Evolutionary conservation across 2,329 filamentous ascomycete genomes (phyloP).

Genomic region (Fusarium mangiferae): DNA sequence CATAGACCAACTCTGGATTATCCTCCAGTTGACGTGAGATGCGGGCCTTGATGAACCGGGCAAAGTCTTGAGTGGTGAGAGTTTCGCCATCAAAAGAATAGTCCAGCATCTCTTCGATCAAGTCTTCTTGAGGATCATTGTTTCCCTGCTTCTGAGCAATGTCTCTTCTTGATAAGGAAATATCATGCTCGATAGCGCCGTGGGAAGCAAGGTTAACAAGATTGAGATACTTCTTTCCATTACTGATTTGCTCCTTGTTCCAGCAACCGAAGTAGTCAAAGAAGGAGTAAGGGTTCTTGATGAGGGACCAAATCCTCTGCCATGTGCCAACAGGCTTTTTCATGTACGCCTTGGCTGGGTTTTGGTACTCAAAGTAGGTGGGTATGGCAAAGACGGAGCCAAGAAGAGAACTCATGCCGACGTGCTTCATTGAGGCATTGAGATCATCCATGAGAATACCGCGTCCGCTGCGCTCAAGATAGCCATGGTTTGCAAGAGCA

Average conservation of each 20-base stretch:
- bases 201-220: conserved; percentile 6
- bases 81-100: not conserved
- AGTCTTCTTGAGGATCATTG: conserved; percentile 6
- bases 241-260: not conserved
- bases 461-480: conserved; percentile 8
- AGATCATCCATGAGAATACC: conserved; percentile 5
- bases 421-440: conserved; percentile 10
- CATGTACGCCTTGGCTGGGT: not conserved
- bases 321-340: not conserved
- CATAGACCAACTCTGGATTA: conserved; percentile 8
- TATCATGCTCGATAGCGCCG: conserved; percentile 18
- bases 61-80: not conserved
- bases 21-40: conserved; percentile 1
- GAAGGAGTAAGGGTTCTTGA: conserved; percentile 13
- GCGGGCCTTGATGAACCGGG: conserved; percentile 4
- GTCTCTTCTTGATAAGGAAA: conserved; percentile 11
- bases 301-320: conserved; percentile 7
- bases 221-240: conserved; percentile 16
- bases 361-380: conserved; percentile 20
- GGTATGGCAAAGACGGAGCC: conserved; percentile 20
- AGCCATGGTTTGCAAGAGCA: conserved; percentile 22
- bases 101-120: not conserved
- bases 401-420: conserved; percentile 17
- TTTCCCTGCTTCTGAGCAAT: conserved; percentile 3
- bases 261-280: conserved; percentile 21